phyloP scores from a whole-genome alignment of 306 rosid genomes.

The Pachyrhizus erosus region DNA sequence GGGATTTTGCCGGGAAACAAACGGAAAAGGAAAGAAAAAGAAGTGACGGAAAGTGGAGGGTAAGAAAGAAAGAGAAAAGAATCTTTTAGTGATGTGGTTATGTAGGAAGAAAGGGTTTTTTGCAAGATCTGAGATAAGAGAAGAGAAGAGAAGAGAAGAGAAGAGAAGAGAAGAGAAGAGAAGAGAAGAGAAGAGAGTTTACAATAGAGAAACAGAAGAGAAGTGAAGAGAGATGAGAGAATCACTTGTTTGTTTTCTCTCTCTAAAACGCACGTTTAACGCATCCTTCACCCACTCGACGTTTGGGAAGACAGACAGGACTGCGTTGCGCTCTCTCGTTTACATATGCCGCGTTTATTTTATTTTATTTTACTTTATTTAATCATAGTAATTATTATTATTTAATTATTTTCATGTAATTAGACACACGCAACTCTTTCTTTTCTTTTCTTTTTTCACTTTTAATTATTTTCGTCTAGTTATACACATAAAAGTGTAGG shows the following conservation, averaged over 20 bases:
- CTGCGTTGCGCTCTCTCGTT: background rate
- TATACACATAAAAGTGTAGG: too few relatives aligned
- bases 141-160: constrained; percentile 37
- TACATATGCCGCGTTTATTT: background rate
- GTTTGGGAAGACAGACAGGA: background rate
- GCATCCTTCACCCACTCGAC: background rate
- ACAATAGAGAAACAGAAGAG: background rate
- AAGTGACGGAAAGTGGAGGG: background rate
- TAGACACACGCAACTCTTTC: too few relatives aligned
- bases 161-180: constrained; percentile 34
- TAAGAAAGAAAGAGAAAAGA: constrained; percentile 47
- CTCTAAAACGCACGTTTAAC: background rate
- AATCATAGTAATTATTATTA: too few relatives aligned
- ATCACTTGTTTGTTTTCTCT: background rate
- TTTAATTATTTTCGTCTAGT: too few relatives aligned
- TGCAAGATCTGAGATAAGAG: constrained; percentile 66
- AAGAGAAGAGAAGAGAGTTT: constrained; percentile 37
- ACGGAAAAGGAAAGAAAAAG: background rate
- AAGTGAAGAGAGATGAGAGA: background rate
- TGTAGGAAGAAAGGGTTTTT: constrained; percentile 45
- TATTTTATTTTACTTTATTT: too few relatives aligned
- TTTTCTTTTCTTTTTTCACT: too few relatives aligned
- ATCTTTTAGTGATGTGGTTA: too few relatives aligned
- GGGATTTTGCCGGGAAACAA: constrained; percentile 43
- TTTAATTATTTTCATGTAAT: too few relatives aligned